Conservation (phyloP, 2,329 filamentous ascomycete species). For the Epichloe gansuensis region DNA sequence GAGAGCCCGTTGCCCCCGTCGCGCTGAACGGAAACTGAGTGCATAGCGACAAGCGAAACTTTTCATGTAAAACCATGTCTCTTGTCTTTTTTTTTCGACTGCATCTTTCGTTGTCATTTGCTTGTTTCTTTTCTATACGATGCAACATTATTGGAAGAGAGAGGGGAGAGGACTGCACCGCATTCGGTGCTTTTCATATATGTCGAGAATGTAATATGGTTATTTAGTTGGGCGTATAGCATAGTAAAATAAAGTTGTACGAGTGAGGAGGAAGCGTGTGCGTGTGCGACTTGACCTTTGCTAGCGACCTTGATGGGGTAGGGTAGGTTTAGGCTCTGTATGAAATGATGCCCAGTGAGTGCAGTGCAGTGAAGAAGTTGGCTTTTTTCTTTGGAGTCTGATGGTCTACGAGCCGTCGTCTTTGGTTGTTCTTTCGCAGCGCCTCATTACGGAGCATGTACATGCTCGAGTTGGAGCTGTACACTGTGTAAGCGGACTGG, state of each 20-base stretch:
- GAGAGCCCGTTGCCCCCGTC: conserved; percentile 13
- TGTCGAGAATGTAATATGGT: neutral
- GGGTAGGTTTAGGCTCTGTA: no score
- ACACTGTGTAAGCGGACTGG: no score
- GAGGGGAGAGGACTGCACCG: neutral
- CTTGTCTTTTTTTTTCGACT: neutral
- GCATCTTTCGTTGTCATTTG: neutral
- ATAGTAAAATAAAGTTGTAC: neutral
- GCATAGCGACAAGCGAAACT: neutral
- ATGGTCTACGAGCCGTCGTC: no score
- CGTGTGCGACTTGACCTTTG: no score
- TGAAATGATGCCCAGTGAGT: no score
- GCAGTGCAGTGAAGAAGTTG: no score
- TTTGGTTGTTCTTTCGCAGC: no score
- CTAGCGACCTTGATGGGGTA: no score
- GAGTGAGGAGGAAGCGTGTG: no score
- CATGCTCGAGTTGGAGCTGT: no score
- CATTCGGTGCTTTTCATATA: neutral
- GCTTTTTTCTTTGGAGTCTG: no score
- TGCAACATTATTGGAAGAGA: neutral
- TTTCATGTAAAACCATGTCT: neutral
- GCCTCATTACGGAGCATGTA: no score
- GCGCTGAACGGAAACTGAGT: conserved; percentile 11
- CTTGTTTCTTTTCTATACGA: neutral
- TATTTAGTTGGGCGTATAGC: neutral